Evolutionary conservation across 2,329 filamentous ascomycete species (phyloP), one percentile per base, ranked within the genome.

Genomic region (Apiospora phragmitis): DNA sequence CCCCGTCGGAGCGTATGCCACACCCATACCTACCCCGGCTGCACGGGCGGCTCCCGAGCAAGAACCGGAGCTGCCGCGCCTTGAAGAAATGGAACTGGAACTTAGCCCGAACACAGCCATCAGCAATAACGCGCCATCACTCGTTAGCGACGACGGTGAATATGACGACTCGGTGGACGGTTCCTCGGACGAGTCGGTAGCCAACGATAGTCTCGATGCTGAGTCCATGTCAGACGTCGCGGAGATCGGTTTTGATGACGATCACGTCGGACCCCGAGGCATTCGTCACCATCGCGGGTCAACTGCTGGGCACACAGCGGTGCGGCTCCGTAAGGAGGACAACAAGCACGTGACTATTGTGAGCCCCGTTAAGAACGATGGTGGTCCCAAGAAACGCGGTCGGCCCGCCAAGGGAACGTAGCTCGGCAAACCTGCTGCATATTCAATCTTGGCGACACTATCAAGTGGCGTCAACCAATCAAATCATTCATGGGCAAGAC

Each of bases 91-190:
- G 77, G 88, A 90, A 69, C 84, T 85, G 65, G 89, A 93, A 69
- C 81, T 93, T 70, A 93, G 91, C 76, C 92, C 92, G 6, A 90
- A 90, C 75, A 92, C 91, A 0, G 82, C 91, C 62, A 86, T 91
- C 68, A 92, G 91, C 79, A 94, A 94, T 80, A 93, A 93, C 74
- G 92, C 93, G 11, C 93, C 93, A 29, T 94, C 92, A 75, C 86
- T 95, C 67, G 92, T 94, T 77, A 94, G 92, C 81, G 93, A 95
- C 80, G 92, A 94, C 77, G 91, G 92, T 75, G 92, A 94, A 78
- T 93, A 92, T 76, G 92, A 93, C 74, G 91, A 92, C 70, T 93
- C 91, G 1, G 90, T 92, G 70, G 89, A 90, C 71, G 87, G 85
- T 65, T 92, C 89, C 0, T 84, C 85, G 4, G 87, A 86, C 4